Conservation (phyloP, 2,329 filamentous ascomycete species). For the Aulographum hederae region DNA sequence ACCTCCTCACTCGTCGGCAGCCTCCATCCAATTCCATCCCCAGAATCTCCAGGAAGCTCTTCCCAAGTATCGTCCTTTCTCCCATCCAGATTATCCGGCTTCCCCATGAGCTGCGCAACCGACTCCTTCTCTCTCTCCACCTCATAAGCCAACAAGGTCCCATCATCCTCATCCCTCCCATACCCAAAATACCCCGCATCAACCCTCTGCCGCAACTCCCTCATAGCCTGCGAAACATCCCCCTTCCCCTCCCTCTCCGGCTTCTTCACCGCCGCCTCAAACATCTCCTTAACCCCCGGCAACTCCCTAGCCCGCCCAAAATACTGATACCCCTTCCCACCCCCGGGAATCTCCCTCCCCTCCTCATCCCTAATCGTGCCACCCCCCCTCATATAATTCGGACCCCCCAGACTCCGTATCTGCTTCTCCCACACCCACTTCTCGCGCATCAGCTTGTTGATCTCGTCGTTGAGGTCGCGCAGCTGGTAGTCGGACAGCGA, state of each 20-base stretch:
- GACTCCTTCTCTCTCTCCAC: conserved; percentile 68
- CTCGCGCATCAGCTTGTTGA: conserved; percentile 97
- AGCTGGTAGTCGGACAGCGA: conserved; percentile 93
- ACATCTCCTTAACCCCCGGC: conserved; percentile 90
- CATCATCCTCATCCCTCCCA: conserved; percentile 81
- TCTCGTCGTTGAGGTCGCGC: conserved; percentile 94
- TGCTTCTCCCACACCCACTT: conserved; percentile 99
- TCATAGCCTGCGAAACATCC: conserved; percentile 39
- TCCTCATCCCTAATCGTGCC: conserved; percentile 36
- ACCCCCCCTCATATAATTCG: conserved; percentile 77
- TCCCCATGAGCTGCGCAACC: conserved; percentile 34
- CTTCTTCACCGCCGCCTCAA: conserved; percentile 51
- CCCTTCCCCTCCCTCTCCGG: conserved; percentile 31
- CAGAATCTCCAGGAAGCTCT: conserved; percentile 67
- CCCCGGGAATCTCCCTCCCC: conserved; percentile 37
- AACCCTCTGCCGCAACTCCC: conserved; percentile 56
- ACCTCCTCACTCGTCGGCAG: conserved; percentile 80
- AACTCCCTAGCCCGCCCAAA: conserved; percentile 81
- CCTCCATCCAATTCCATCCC: conserved; percentile 67
- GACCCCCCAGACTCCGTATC: conserved; percentile 86
- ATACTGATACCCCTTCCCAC: conserved; percentile 68
- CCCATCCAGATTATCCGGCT: conserved; percentile 13
- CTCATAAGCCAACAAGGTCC: conserved; percentile 64
- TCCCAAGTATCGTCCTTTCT: conserved; percentile 42
- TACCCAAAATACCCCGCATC: conserved; percentile 96